A percentile compares a stretch with the other conserved stretches of the same genome.
phyloP scores from a whole-genome alignment of 371 early-diverging fungal genomes.

The Zancudomyces culisetae region DNA sequence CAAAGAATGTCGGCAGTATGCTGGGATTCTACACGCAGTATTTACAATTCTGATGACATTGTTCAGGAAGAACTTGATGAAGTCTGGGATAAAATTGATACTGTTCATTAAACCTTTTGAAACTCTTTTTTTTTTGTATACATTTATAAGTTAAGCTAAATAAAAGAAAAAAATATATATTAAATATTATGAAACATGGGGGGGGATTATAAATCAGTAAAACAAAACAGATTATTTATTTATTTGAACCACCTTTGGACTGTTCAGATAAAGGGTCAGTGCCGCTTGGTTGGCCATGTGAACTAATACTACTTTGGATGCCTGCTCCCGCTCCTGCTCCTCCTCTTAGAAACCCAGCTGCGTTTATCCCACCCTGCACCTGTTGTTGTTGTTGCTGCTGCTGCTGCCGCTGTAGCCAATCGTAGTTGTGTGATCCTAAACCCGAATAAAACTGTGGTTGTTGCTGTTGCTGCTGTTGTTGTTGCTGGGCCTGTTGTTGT shows the following conservation, averaged over 20 bases:
- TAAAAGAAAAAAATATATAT: no score
- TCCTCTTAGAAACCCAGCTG: no score
- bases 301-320: not conserved
- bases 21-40: conserved; percentile 33
- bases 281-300: not conserved
- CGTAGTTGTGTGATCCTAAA: not conserved
- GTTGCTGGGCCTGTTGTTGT: not conserved
- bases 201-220: no score
- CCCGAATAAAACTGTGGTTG: not conserved
- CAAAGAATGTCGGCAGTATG: conserved; percentile 49
- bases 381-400: not conserved
- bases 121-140: no score
- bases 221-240: not conserved
- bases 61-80: conserved; percentile 15
- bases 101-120: no score
- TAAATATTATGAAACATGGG: no score
- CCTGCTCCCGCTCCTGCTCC: not conserved
- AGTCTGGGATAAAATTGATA: conserved; percentile 19
- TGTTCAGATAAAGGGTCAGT: not conserved
- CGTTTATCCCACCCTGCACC: not conserved
- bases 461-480: no score
- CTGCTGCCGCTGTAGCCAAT: not conserved
- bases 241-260: not conserved
- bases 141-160: no score
- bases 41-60: conserved; percentile 6